Base-by-base conservation (phyloP, 768 basidiomycete genomes). In the Collybiopsis luxurians region DNA sequence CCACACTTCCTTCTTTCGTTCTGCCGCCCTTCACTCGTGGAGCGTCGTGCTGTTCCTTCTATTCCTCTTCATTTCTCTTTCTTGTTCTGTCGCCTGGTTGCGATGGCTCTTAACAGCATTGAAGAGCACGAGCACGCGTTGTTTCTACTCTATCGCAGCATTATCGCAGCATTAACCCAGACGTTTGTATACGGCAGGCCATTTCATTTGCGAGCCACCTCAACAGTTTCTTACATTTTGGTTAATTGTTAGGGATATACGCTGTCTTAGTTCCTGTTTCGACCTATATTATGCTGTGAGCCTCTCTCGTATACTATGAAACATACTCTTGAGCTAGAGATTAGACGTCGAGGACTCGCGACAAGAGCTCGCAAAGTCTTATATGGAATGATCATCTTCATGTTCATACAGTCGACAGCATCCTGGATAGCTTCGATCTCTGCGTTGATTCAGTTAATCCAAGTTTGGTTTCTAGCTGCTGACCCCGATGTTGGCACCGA, bases 101-200 rank as follows among this genome's bases (percentile, higher is more conserved):
- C n/a, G 0, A 47, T 47, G 45, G 45, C 27, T 47, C 45, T 27
- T 4, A 47, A 47, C 45, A n/a, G 30, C 21, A 31, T 31, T 51
- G 49, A 51, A 21, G 49, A 31, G 49, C 52, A 53, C 38, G 52
- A 43, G n/a, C 52, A 43, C 11, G 52, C 31, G 24, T 23, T 53
- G 39, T 23, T 17, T 43, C 17, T 53, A 39, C 26, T 53, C 4
- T 53, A 53, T 43, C 52, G 42, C 24, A 53, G 52, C n/a, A 39
- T 53, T 19, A 28, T 53, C 9, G 52, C 38, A 19, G 39, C 42
- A 13, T 27, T 53, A 40, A 34, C 52, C 27, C 52, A 53, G 9
- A 53, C 38, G 6, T 13, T 53, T 13, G 52, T 53, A 53, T 53
- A 53, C 11, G 52, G 52, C 26, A 19, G 42, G 15, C 36, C 24